A percentile compares a stretch with the other conserved stretches of the same genome.
Conservation (phyloP, 495 filamentous ascomycete genomes). For the Podospora pseudopauciseta region DNA sequence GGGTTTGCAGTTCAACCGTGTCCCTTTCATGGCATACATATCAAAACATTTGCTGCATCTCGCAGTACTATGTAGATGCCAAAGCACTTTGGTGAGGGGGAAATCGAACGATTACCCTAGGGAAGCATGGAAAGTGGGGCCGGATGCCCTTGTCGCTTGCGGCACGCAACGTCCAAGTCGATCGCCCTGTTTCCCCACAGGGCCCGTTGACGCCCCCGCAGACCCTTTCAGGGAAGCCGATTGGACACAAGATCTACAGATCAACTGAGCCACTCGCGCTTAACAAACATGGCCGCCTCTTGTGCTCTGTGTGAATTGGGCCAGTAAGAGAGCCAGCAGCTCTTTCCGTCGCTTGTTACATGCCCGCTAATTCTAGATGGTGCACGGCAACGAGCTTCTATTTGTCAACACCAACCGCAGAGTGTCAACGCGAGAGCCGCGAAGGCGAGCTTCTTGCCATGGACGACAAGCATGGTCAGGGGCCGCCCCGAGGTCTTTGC, state of each 20-base stretch:
- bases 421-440: background rate
- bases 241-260: background rate
- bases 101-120: background rate
- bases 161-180: background rate
- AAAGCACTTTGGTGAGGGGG: background rate
- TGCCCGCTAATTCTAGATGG: background rate
- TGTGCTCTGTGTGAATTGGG: background rate
- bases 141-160: background rate
- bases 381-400: background rate
- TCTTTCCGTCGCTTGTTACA: background rate
- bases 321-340: background rate
- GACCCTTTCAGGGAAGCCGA: background rate
- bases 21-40: background rate
- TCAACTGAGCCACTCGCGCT: background rate
- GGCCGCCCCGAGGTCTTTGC: too few species aligned
- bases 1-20: background rate
- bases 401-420: background rate
- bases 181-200: background rate
- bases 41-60: background rate
- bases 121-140: background rate
- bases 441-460: background rate
- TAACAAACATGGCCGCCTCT: background rate
- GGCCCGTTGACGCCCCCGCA: background rate
- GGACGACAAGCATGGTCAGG: background rate
- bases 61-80: background rate